phyloP scores from a whole-genome alignment of 1,284 basidiomycete species.

The Trichosporon sp. region DNA sequence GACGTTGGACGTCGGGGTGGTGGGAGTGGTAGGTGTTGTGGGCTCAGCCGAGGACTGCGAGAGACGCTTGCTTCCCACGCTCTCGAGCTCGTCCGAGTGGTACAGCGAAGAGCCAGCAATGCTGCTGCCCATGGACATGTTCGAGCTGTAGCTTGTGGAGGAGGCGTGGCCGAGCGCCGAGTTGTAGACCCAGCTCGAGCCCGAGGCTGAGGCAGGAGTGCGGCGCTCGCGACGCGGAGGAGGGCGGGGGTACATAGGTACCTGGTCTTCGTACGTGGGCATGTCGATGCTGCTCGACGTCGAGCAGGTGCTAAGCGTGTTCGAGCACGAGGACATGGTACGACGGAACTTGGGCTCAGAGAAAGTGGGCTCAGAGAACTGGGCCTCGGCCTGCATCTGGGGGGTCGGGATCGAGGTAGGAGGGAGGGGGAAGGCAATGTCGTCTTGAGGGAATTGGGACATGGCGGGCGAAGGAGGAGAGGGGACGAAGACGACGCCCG shows the following conservation, averaged over 20 bases:
- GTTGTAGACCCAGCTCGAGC: neutral
- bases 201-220: neutral
- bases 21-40: neutral
- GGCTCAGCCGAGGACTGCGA: neutral
- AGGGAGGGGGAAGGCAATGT: conserved; percentile 2
- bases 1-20: neutral
- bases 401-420: conserved; percentile 3
- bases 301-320: neutral
- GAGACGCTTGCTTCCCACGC: neutral
- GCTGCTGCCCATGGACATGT: neutral
- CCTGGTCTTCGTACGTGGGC: neutral
- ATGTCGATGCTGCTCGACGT: neutral
- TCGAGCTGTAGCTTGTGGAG: neutral
- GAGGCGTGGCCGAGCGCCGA: neutral
- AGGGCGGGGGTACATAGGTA: conserved; percentile 6
- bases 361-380: neutral
- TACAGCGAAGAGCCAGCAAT: neutral
- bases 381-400: neutral
- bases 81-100: conserved; percentile 4
- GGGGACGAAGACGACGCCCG: neutral
- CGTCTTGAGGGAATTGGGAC: neutral
- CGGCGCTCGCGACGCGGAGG: neutral
- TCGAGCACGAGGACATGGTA: neutral
- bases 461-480: neutral
- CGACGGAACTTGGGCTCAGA: neutral